Conservation (phyloP, 345 rosid genomes). For the Excoecaria cochinchinensis region DNA sequence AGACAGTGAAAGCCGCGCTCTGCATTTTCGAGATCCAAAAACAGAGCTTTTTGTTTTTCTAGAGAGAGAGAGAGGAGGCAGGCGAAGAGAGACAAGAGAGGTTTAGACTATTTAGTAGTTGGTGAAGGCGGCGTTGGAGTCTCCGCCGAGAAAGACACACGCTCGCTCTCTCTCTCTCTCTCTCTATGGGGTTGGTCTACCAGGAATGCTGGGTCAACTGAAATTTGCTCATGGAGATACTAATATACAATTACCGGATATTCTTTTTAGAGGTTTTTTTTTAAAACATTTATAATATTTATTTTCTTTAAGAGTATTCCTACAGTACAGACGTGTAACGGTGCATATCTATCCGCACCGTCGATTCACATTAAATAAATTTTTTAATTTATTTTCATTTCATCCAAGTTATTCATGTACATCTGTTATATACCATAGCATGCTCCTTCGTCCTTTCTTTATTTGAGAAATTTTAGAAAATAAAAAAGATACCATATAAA, state of each 20-base stretch:
- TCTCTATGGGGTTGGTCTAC: slow-evolving; percentile 25
- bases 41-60: background rate
- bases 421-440: no score
- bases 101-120: background rate
- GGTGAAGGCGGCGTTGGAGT: slow-evolving; percentile 31
- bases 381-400: no score
- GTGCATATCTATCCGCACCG: no score
- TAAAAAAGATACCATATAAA: no score
- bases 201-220: slow-evolving; percentile 1
- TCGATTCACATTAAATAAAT: no score
- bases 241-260: background rate
- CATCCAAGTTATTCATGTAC: no score
- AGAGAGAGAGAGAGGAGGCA: background rate
- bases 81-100: background rate
- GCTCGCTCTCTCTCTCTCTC: background rate
- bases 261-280: background rate
- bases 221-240: no score
- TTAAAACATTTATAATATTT: background rate
- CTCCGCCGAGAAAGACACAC: slow-evolving; percentile 43
- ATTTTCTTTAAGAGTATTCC: no score
- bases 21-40: slow-evolving; percentile 58
- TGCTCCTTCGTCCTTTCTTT: no score
- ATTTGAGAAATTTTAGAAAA: no score
- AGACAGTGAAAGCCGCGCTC: slow-evolving; percentile 53
- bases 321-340: no score